Percentiles rank a stretch among this genome's conserved stretches.
Conservation (phyloP, 1,284 basidiomycete species). For the Trichosporon faecale region DNA sequence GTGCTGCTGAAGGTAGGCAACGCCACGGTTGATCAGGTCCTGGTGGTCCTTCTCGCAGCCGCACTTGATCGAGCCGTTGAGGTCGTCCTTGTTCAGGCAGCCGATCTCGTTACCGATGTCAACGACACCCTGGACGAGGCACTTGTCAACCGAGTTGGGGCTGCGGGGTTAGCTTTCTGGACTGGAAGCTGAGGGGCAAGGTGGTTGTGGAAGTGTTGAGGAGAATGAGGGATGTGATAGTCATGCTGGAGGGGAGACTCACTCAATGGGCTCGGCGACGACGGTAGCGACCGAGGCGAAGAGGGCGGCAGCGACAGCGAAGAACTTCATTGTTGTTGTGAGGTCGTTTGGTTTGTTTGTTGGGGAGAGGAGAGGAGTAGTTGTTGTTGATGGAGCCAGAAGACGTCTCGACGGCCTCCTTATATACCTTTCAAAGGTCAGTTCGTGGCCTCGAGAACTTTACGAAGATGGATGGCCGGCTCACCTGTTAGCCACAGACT, state of each 20-base stretch:
- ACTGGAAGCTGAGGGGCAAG: neutral
- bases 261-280: neutral
- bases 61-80: neutral
- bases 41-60: neutral
- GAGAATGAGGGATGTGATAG: too few species aligned
- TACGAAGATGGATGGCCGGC: neutral
- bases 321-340: neutral
- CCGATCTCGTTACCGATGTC: neutral
- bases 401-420: neutral
- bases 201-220: too few species aligned
- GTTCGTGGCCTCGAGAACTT: neutral
- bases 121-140: neutral
- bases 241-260: neutral
- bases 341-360: neutral
- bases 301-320: neutral
- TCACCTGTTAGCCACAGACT: neutral
- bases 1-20: neutral
- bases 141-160: neutral
- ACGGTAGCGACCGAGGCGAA: neutral
- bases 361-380: neutral
- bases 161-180: neutral
- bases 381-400: neutral
- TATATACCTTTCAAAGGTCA: neutral
- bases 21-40: neutral
- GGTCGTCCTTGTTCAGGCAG: neutral